Evolutionary conservation across 371 early-diverging fungal genomes (phyloP), one percentile per base, ranked within the genome.

Genomic region (Mucor velutinosus): DNA sequence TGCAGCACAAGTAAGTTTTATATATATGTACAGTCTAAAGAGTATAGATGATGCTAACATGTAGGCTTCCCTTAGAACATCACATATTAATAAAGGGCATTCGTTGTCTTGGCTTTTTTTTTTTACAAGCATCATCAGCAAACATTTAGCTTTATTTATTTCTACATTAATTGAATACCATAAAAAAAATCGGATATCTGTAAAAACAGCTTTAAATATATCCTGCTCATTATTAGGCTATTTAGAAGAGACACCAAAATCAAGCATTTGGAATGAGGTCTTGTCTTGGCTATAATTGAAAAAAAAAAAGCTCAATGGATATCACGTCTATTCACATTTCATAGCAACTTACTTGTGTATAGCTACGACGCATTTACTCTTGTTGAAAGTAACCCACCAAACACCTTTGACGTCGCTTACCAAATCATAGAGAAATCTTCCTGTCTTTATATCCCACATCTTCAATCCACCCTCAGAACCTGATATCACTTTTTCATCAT

Each of bases 381-480:
- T 90, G 72, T 96, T 93, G 86, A 95, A 94, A 25, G 88, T 79
- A 19, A 97, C 96, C 73, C 95, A 87, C 96, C 99, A 99, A 7
- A 98, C 96, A 19, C 97, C 92, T 17, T 85, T 78, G 23, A 94
- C 77, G 14, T 86, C 88, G 0, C 79, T 81, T 30, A 92, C 74
- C 57, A 97, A 76, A 73, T 98, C 95, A 27, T 95, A 84, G 1
- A 92, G 76, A 65, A 88, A 85, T 29, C 86, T 77, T 11, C 97
- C 97, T 19, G 92, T 83, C 64, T 90, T 76, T 25, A 95, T 87
- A 74, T 98, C 95, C 97, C 98, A 97, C 75, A 97, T 83, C 71
- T 96, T 98, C 25, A 98, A 80, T 3, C 93, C 93, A n/a, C 93
- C 93, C 66, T 96, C 98, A 6, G 94, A 93, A 0, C 99, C 97